A percentile compares a stretch with the other conserved stretches of the same genome.
Evolutionary conservation across 768 basidiomycete genomes (phyloP).

Genomic region (Phlegmacium glaucopus): DNA sequence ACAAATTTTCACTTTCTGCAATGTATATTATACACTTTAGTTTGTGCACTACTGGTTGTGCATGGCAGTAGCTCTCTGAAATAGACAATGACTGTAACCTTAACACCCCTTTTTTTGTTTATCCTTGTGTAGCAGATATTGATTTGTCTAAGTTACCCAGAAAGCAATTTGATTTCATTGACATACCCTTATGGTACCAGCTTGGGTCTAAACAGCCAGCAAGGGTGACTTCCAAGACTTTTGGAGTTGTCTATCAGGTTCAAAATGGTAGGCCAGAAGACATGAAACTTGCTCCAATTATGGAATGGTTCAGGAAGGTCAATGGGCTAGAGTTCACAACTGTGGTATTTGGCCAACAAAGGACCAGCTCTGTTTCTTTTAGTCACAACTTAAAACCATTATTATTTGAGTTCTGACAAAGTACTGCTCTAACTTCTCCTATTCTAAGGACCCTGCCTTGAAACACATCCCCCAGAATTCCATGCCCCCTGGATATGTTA

Average conservation of each 20-base stretch:
- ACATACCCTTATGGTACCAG: no score
- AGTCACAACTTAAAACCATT: slow-evolving; percentile 2
- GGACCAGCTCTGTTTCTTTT: neutral
- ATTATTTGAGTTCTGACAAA: slow-evolving; percentile 4
- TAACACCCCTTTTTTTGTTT: no score
- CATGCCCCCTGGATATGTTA: slow-evolving; percentile 17
- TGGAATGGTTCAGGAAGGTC: neutral
- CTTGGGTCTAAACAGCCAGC: neutral
- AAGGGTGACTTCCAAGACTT: slow-evolving; percentile 6
- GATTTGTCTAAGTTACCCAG: no score
- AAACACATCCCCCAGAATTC: slow-evolving; percentile 12
- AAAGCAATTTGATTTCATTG: no score
- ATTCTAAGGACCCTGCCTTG: neutral
- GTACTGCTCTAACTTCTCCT: neutral
- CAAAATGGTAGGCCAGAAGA: neutral
- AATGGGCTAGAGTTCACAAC: slow-evolving; percentile 3
- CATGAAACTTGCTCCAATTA: slow-evolving; percentile 4
- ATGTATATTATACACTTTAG: no score
- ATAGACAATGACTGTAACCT: no score
- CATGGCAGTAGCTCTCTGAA: no score
- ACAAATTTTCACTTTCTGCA: no score
- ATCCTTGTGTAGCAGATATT: no score
- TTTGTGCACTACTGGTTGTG: no score
- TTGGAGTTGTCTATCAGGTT: slow-evolving; percentile 4
- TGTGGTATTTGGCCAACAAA: slow-evolving; percentile 1